Percentiles rank a stretch among this genome's conserved stretches.
These are phyloP conservation scores for Metschnikowia sp. DNA, from an alignment of 805 yeast genomes.

Conservation along the genomic window DNA sequence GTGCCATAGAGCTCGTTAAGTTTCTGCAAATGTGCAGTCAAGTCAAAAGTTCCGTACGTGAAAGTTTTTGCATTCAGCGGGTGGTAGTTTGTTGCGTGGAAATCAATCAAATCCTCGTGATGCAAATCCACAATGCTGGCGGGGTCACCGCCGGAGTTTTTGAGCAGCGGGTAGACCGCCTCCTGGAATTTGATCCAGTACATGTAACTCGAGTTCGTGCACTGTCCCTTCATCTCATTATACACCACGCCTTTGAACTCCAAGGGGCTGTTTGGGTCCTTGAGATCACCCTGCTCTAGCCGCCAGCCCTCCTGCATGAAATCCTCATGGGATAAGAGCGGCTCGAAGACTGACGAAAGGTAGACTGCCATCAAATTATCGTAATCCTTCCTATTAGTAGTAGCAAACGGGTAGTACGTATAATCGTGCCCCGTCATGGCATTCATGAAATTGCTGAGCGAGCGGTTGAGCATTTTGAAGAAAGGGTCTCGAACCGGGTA, in stretches of 20 bases:
- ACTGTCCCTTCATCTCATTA: slow-evolving; percentile 98
- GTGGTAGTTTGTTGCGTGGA: slow-evolving; percentile 75
- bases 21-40: slow-evolving; percentile 55
- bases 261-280: slow-evolving; percentile 58
- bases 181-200: slow-evolving; percentile 83
- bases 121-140: slow-evolving; percentile 65
- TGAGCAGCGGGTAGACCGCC: slow-evolving; percentile 75
- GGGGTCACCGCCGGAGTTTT: slow-evolving; percentile 96
- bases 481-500: slow-evolving; percentile 97
- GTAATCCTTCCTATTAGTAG: slow-evolving; percentile 82
- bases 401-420: slow-evolving; percentile 93
- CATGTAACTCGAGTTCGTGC: slow-evolving; percentile 81
- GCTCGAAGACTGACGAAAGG: slow-evolving; percentile 81
- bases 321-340: slow-evolving; percentile 73
- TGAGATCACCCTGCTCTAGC: slow-evolving; percentile 64
- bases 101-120: slow-evolving; percentile 73
- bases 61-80: slow-evolving; percentile 86
- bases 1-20: slow-evolving; percentile 47
- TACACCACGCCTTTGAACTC: slow-evolving; percentile 93
- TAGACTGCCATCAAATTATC: slow-evolving; percentile 83
- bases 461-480: slow-evolving; percentile 92
- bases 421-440: slow-evolving; percentile 98
- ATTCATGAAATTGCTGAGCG: slow-evolving; percentile 95
- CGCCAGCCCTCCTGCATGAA: slow-evolving; percentile 98
- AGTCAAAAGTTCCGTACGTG: slow-evolving; percentile 79